A percentile compares a stretch with the other conserved stretches of the same genome.
Conservation (phyloP, 75 land plant species). For the Chamaecyparis obtusa region DNA sequence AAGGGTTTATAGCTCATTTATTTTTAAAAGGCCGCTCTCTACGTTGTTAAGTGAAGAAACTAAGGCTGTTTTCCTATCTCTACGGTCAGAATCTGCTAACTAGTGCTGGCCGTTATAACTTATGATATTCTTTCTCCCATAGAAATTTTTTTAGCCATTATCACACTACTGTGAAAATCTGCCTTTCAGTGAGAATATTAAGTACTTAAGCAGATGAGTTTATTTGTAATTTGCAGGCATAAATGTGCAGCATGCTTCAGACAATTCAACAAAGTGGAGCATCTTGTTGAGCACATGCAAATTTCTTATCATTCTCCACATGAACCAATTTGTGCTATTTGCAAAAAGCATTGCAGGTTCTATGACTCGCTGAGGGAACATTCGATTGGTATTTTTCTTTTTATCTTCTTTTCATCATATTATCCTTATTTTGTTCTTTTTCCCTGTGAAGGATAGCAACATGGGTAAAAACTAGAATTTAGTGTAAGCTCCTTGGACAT, state of each 20-base stretch:
- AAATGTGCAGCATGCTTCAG: constrained; percentile 57
- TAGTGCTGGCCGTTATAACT: too few relatives aligned
- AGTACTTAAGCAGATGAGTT: background rate
- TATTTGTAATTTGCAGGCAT: constrained; percentile 35
- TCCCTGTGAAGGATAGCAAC: background rate
- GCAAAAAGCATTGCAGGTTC: constrained; percentile 72
- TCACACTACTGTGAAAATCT: background rate
- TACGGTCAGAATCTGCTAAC: too few relatives aligned
- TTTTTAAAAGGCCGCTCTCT: too few relatives aligned
- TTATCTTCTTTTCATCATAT: background rate
- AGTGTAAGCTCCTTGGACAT: too few relatives aligned
- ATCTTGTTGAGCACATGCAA: constrained; percentile 68
- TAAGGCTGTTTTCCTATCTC: too few relatives aligned
- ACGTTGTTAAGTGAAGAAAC: too few relatives aligned
- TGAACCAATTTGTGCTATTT: constrained; percentile 68
- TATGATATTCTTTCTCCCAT: too few relatives aligned
- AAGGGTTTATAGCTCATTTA: too few relatives aligned
- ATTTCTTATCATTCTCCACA: constrained; percentile 72
- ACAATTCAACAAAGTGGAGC: constrained; percentile 66
- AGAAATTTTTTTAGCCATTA: too few relatives aligned
- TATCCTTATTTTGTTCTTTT: too few relatives aligned
- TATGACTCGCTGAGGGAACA: constrained; percentile 80
- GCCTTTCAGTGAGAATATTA: background rate
- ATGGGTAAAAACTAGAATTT: background rate
- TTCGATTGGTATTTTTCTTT: constrained; percentile 42